Conservation (phyloP, 371 early-diverging fungal species). For the Dinochytrium kinnereticum region DNA sequence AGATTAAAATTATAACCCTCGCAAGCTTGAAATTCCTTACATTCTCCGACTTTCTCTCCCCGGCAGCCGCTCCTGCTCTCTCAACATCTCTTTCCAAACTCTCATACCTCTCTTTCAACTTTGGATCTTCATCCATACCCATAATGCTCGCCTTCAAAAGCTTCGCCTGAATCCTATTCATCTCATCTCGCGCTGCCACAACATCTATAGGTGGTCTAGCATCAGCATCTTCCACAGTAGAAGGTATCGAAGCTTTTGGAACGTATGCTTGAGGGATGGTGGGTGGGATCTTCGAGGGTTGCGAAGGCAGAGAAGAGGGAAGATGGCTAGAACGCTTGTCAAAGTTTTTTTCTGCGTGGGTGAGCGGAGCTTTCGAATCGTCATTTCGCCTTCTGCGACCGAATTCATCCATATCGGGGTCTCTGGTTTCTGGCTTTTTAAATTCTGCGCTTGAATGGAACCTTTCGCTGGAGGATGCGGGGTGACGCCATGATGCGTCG, state of each 20-base stretch:
- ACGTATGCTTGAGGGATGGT: constrained; percentile 29
- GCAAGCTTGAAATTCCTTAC: not conserved
- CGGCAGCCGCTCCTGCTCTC: constrained; percentile 26
- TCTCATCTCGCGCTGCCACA: constrained; percentile 60
- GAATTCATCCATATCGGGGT: constrained; percentile 45
- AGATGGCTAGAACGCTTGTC: not conserved
- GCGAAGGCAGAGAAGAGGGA: not conserved
- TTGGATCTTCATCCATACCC: constrained; percentile 67
- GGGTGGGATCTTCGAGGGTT: too few species aligned
- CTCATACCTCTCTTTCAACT: constrained; percentile 75
- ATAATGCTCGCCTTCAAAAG: constrained; percentile 80
- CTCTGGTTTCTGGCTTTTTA: constrained; percentile 13
- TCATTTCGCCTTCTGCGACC: constrained; percentile 33
- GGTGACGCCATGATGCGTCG: not conserved
- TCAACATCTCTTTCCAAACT: not conserved
- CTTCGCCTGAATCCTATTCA: constrained; percentile 87
- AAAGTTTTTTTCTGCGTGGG: too few species aligned
- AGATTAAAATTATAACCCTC: not conserved
- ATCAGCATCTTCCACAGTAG: constrained; percentile 15
- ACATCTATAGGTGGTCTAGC: constrained; percentile 32
- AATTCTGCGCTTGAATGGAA: constrained; percentile 10
- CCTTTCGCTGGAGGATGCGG: not conserved
- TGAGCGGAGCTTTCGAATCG: constrained; percentile 10
- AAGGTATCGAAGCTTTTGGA: constrained; percentile 17
- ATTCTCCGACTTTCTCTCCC: not conserved